A percentile compares a stretch with the other conserved stretches of the same genome.
Evolutionary conservation across 257 asterid species (phyloP).

Genomic region (Thymus quinquecostatus): DNA sequence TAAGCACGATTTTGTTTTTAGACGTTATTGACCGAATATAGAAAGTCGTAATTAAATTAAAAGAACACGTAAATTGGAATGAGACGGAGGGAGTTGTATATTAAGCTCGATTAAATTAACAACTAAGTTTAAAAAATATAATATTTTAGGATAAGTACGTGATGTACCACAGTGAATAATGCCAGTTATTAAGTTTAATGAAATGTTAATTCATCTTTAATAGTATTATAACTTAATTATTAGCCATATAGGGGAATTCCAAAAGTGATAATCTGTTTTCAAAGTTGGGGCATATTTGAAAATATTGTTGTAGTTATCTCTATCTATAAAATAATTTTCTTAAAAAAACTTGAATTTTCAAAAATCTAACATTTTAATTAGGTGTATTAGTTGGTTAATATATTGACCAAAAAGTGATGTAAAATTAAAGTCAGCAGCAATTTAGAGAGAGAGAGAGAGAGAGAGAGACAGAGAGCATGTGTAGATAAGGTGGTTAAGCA

Average conservation of each 20-base stretch:
- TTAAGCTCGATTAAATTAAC: no score
- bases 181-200: no score
- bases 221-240: no score
- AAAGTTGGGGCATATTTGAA: neutral
- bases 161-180: no score
- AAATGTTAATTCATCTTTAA: no score
- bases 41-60: neutral
- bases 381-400: neutral
- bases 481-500: neutral
- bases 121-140: no score
- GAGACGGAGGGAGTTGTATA: no score
- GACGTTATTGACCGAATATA: slow-evolving; percentile 40
- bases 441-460: no score
- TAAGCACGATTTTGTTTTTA: neutral
- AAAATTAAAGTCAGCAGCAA: neutral
- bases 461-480: no score
- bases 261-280: neutral
- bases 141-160: no score
- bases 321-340: no score
- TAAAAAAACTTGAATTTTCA: neutral
- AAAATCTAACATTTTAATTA: neutral
- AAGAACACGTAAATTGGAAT: no score
- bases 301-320: neutral
- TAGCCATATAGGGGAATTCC: neutral
- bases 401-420: neutral